Base-by-base conservation (phyloP, 2,329 filamentous ascomycete genomes). In the Juglanconis sp. region DNA sequence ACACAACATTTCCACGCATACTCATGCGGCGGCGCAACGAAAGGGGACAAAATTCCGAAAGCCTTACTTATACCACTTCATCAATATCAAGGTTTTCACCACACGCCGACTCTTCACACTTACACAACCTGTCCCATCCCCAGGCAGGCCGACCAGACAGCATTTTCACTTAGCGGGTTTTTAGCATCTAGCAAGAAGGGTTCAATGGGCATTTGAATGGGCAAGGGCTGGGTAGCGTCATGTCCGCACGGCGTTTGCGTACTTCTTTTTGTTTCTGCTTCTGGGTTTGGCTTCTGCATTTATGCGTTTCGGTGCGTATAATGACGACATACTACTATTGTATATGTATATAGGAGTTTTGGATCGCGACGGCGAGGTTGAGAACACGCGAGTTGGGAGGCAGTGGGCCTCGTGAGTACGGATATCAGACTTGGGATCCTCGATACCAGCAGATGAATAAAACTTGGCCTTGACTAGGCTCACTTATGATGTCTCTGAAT, bases 251-350 rank as follows among this genome's bases (percentile, higher is more conserved):
- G 58, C 49, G 58, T 60, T 55, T 49, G 53, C 38, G 48, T 59
- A 53, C 42, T 59, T 38, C 36, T 55, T 35, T 52, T 50, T 36
- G 44, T 36, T 35, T 53, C 9, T 57, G 44, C n/a, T 11, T 50
- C 35, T 52, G 15, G 17, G 32, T 42, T 17, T 54, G 38, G 24
- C 44, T 54, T 31, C 40, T 35, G 53, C 53, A 57, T 35, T 57
- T 47, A 83, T 77, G 44, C 44, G 44, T 30, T 46, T 17, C 5
- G 17, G 17, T 46, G 17, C 44, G 44, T n/a, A 46, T 46, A 17
- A 46, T 30, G 44, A 46, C 13, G 17, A 46, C 8, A 46, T 17
- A 46, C 5, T 24, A 17, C 7, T 46, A 7, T 44, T 44, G 44
- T 46, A 46, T 46, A 17, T 46, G 44, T 46, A 30, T 17, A n/a